phyloP scores from a whole-genome alignment of 179 eudicot species.

The Corrigiola litoralis region DNA sequence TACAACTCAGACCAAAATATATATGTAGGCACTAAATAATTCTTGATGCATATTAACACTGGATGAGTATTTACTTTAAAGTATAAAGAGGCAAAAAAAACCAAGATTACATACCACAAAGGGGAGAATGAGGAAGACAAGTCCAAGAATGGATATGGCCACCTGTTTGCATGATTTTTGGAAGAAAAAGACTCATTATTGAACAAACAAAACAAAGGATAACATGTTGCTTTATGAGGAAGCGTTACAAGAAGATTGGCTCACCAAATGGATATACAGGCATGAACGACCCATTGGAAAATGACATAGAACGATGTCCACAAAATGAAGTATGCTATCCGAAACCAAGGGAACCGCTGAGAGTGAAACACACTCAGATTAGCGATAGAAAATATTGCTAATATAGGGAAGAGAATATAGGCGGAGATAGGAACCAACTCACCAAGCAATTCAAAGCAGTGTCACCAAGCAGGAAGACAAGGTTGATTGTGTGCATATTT shows the following conservation, averaged over 20 bases:
- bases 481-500: slow-evolving; percentile 78
- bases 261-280: slow-evolving; percentile 65
- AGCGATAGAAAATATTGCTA: not conserved
- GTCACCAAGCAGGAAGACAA: slow-evolving; percentile 77
- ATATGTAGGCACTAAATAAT: not conserved
- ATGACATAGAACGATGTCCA: slow-evolving; percentile 77
- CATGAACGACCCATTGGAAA: slow-evolving; percentile 86
- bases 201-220: not conserved
- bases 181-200: slow-evolving; percentile 15
- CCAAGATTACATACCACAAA: slow-evolving; percentile 48
- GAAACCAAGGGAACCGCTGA: slow-evolving; percentile 91
- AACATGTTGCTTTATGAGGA: slow-evolving; percentile 3
- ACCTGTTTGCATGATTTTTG: slow-evolving; percentile 42
- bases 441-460: slow-evolving; percentile 73
- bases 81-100: not conserved
- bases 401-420: not conserved
- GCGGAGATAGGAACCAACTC: slow-evolving; percentile 9
- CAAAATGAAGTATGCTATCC: slow-evolving; percentile 74
- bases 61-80: not conserved
- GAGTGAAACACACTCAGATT: not conserved
- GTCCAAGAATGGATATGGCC: slow-evolving; percentile 98
- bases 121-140: slow-evolving; percentile 72
- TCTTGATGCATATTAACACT: no score
- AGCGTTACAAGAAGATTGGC: not conserved
- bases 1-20: no score